phyloP scores from a whole-genome alignment of 2,329 filamentous ascomycete species.

The Monilinia fructigena region DNA sequence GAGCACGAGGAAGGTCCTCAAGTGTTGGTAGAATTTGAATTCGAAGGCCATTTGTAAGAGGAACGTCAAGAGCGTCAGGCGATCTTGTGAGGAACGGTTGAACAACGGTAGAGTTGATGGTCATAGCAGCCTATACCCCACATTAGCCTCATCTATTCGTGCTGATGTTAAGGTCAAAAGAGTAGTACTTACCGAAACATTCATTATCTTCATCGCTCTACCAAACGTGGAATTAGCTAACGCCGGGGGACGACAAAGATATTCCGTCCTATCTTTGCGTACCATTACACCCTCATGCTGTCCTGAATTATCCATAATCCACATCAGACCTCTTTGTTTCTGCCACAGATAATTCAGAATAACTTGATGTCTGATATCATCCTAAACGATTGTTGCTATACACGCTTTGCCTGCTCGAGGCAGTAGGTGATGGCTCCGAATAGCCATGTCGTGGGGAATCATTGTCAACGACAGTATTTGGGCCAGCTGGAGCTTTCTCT shows the following conservation, averaged over 20 bases:
- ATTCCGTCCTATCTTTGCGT: conserved; percentile 64
- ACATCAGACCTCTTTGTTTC: conserved; percentile 71
- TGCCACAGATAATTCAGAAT: conserved; percentile 83
- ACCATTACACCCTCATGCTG: conserved; percentile 71
- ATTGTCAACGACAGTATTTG: conserved; percentile 16
- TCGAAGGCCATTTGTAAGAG: conserved; percentile 72
- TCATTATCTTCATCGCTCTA: conserved; percentile 62
- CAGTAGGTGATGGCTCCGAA: conserved; percentile 6
- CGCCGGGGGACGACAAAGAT: conserved; percentile 69
- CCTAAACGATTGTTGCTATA: conserved; percentile 45
- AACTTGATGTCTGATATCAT: conserved; percentile 76
- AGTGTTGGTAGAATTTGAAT: conserved; percentile 74
- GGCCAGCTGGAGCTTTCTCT: conserved; percentile 15
- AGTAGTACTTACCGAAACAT: conserved; percentile 58
- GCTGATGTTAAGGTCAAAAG: conserved; percentile 3
- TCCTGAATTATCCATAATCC: conserved; percentile 68
- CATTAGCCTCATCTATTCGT: neutral
- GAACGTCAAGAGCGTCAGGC: conserved; percentile 71
- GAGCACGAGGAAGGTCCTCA: conserved; percentile 65
- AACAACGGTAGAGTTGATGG: conserved; percentile 75
- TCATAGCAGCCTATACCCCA: conserved; percentile 65
- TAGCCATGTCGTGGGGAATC: conserved; percentile 14
- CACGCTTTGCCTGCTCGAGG: conserved; percentile 19
- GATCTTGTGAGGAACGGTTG: conserved; percentile 74
- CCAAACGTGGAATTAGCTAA: conserved; percentile 63